phyloP scores from a whole-genome alignment of 2,329 filamentous ascomycete genomes.

The Colletotrichum sp. region DNA sequence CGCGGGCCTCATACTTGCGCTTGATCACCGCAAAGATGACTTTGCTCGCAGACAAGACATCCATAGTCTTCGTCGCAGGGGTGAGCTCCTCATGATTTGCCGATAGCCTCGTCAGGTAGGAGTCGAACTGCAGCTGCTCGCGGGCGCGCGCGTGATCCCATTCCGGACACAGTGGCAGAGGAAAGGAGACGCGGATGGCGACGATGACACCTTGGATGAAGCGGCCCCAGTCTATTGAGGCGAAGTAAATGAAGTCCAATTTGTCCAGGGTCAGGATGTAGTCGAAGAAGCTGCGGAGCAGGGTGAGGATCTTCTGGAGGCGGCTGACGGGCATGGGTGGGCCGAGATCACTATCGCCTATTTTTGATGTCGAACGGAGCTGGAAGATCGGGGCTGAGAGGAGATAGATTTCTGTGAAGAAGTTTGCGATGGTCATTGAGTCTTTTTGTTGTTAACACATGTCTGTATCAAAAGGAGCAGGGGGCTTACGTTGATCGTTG shows the following conservation, averaged over 20 bases:
- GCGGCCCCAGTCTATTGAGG: slow-evolving; percentile 46
- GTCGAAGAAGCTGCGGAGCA: slow-evolving; percentile 37
- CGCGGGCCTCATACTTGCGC: slow-evolving; percentile 48
- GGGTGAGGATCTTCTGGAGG: slow-evolving; percentile 27
- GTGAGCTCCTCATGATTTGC: slow-evolving; percentile 25
- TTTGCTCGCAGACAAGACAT: slow-evolving; percentile 49
- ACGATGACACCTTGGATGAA: slow-evolving; percentile 47
- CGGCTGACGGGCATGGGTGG: slow-evolving; percentile 20
- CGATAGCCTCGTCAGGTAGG: slow-evolving; percentile 43
- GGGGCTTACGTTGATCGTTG: slow-evolving; percentile 22
- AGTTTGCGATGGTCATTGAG: slow-evolving; percentile 6
- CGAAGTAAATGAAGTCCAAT: slow-evolving; percentile 39
- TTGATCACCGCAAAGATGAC: slow-evolving; percentile 52
- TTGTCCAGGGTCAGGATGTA: slow-evolving; percentile 33
- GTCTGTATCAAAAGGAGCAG: slow-evolving; percentile 33
- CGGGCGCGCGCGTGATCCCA: slow-evolving; percentile 43
- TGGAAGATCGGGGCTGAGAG: slow-evolving; percentile 36
- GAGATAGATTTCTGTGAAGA: slow-evolving; percentile 43
- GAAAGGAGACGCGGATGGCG: slow-evolving; percentile 52
- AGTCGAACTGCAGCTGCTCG: slow-evolving; percentile 41
- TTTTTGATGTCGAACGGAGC: neutral
- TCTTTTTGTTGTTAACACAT: slow-evolving; percentile 8
- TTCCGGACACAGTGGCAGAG: slow-evolving; percentile 38
- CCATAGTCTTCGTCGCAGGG: slow-evolving; percentile 35
- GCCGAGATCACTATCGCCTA: slow-evolving; percentile 15